Conservation (phyloP, 179 eudicot genomes). For the Drosera spatulata region DNA sequence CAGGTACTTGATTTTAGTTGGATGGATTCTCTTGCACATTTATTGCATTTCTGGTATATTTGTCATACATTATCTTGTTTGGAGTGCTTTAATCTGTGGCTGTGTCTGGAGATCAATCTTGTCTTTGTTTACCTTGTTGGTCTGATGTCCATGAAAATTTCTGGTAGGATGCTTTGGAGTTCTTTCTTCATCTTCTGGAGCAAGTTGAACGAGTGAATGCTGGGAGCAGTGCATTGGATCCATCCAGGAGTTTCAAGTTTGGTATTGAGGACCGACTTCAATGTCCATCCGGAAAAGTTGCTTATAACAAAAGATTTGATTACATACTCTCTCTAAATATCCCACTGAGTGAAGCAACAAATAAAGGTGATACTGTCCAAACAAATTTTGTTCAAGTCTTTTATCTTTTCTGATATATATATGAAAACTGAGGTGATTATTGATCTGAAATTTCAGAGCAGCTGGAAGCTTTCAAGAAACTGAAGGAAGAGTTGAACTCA, state of each 20-base stretch:
- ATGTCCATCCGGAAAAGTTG: constrained; percentile 94
- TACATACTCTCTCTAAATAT: constrained; percentile 83
- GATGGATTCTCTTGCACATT: not conserved
- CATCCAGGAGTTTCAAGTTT: constrained; percentile 86
- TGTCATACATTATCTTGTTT: not conserved
- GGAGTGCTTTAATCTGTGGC: not conserved
- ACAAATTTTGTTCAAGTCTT: constrained; percentile 31
- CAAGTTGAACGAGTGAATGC: constrained; percentile 84
- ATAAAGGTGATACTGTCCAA: constrained; percentile 43
- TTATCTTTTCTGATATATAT: not conserved
- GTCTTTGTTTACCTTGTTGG: constrained; percentile 1
- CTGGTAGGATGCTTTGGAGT: constrained; percentile 88
- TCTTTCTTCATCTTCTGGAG: constrained; percentile 88
- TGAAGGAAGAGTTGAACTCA: constrained; percentile 44
- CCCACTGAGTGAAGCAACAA: constrained; percentile 72
- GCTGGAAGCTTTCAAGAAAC: constrained; percentile 48
- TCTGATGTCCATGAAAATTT: constrained; percentile 8
- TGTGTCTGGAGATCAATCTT: not conserved
- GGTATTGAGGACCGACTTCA: constrained; percentile 91
- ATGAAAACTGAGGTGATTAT: not conserved
- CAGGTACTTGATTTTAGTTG: constrained; percentile 38
- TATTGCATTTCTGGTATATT: no score
- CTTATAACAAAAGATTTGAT: constrained; percentile 73
- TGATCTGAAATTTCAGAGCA: constrained; percentile 40
- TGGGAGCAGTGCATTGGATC: constrained; percentile 61